Conservation (phyloP, 768 basidiomycete genomes). For the Rickenella mellea region DNA sequence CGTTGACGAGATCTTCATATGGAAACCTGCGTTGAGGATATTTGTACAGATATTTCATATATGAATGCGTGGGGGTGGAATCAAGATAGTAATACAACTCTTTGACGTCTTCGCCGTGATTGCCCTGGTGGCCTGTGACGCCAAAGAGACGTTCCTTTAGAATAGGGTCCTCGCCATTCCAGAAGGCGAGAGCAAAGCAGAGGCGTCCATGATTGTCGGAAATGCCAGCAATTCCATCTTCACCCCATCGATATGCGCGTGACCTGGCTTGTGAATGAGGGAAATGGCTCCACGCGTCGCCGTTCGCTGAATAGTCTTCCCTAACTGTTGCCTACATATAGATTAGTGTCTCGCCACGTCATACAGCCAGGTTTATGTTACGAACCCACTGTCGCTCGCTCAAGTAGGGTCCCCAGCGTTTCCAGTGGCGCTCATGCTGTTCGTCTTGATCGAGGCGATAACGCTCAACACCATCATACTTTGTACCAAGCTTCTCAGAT, state of each 20-base stretch:
- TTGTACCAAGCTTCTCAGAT: constrained; percentile 47
- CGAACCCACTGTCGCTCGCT: constrained; percentile 96
- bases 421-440: constrained; percentile 83
- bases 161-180: constrained; percentile 93
- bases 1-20: constrained; percentile 85
- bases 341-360: constrained; percentile 4
- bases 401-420: constrained; percentile 97
- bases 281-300: constrained; percentile 94
- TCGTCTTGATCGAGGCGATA: constrained; percentile 80
- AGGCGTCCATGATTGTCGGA: constrained; percentile 95
- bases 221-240: constrained; percentile 95
- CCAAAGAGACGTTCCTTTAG: constrained; percentile 96
- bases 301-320: constrained; percentile 95
- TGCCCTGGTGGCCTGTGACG: constrained; percentile 93
- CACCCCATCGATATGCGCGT: constrained; percentile 96
- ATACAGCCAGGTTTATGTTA: background rate
- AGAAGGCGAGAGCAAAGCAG: constrained; percentile 83
- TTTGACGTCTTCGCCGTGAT: constrained; percentile 99
- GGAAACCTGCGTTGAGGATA: constrained; percentile 91
- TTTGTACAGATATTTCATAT: constrained; percentile 99
- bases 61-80: constrained; percentile 96
- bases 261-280: constrained; percentile 90
- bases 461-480: constrained; percentile 78
- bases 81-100: constrained; percentile 98
- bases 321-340: constrained; percentile 81